phyloP scores from a whole-genome alignment of 73 alveolate species.

The Paramecium primaurelia region DNA sequence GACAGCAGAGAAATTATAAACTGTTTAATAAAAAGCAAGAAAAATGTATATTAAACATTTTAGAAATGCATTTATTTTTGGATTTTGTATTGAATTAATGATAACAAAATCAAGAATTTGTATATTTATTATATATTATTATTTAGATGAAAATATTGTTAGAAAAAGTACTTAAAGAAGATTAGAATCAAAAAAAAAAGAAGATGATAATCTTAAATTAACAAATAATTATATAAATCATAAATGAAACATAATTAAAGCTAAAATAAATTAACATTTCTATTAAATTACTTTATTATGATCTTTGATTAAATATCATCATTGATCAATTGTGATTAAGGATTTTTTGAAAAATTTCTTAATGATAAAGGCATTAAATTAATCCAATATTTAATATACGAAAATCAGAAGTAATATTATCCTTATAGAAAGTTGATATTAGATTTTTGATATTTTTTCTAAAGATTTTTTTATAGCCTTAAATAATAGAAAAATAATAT shows the following conservation, averaged over 20 bases:
- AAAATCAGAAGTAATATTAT: too few species aligned
- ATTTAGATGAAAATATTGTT: not conserved
- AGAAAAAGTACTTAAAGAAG: conserved; percentile 20
- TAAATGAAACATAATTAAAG: not conserved
- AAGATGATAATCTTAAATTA: not conserved
- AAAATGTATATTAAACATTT: not conserved
- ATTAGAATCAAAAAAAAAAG: conserved; percentile 30
- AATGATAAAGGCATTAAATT: too few species aligned
- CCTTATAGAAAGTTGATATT: too few species aligned
- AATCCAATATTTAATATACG: too few species aligned
- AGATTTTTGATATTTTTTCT: too few species aligned
- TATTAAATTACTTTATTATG: too few species aligned
- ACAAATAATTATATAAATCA: not conserved
- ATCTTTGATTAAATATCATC: too few species aligned
- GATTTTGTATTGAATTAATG: conserved; percentile 30
- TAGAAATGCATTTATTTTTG: conserved; percentile 47
- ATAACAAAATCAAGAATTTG: conserved; percentile 36
- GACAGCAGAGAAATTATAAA: conserved; percentile 6
- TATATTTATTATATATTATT: not conserved
- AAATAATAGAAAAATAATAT: too few species aligned
- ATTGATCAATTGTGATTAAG: too few species aligned
- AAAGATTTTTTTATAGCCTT: too few species aligned
- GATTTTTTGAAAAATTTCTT: too few species aligned
- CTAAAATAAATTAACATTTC: too few species aligned
- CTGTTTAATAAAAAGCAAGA: not conserved